phyloP scores from a whole-genome alignment of 2,329 filamentous ascomycete genomes.

The Parafenestella ontariensis region DNA sequence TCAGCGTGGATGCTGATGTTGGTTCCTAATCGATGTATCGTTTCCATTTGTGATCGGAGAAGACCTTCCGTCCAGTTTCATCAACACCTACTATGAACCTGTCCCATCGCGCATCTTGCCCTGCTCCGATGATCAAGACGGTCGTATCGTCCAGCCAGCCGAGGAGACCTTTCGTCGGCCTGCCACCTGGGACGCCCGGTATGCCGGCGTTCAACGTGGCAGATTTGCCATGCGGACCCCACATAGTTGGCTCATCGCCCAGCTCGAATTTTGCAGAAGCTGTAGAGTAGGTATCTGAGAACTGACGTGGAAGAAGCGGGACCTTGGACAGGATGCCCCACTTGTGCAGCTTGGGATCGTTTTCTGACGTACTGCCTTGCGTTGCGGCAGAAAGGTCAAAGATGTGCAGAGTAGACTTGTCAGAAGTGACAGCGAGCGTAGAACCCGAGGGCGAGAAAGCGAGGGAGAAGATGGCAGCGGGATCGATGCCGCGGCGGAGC shows the following conservation, averaged over 20 bases:
- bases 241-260: slow-evolving; percentile 69
- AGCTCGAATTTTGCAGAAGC: slow-evolving; percentile 82
- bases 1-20: background rate
- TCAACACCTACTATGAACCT: slow-evolving; percentile 65
- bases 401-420: slow-evolving; percentile 94
- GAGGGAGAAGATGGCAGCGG: slow-evolving; percentile 84
- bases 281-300: slow-evolving; percentile 90
- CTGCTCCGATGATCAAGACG: slow-evolving; percentile 79
- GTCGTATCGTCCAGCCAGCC: slow-evolving; percentile 82
- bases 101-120: slow-evolving; percentile 84
- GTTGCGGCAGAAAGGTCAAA: slow-evolving; percentile 74
- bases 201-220: slow-evolving; percentile 55
- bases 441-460: slow-evolving; percentile 83
- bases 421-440: slow-evolving; percentile 88
- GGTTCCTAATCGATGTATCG: slow-evolving; percentile 65
- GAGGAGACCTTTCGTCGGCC: slow-evolving; percentile 80
- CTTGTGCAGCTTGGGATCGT: slow-evolving; percentile 57
- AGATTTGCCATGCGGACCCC: slow-evolving; percentile 38
- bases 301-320: slow-evolving; percentile 82
- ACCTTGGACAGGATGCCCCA: slow-evolving; percentile 87
- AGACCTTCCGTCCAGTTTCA: slow-evolving; percentile 70
- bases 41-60: slow-evolving; percentile 81
- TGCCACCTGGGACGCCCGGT: slow-evolving; percentile 60
- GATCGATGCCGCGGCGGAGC: slow-evolving; percentile 86
- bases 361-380: slow-evolving; percentile 1